Base-by-base conservation (phyloP, 2,329 filamentous ascomycete species). In the Cercospora zeae-maydis region DNA sequence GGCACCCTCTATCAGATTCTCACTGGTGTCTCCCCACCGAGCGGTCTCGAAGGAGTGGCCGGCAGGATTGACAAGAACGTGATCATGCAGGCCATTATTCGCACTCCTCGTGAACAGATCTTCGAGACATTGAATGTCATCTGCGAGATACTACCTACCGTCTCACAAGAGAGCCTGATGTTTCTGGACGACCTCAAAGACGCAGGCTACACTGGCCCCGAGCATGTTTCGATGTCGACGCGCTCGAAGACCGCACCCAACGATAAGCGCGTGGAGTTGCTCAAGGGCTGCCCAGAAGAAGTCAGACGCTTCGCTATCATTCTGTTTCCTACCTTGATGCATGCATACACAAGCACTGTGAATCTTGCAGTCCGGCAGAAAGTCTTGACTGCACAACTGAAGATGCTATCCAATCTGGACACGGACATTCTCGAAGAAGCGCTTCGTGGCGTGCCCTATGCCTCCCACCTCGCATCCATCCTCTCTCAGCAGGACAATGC, bases 71-170 rank as follows among this genome's bases (percentile, higher is more conserved):
- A 98, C 77, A 96, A 92, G 73, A 93, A 98, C 60, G 86, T 99
- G 51, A 95, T 99, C 72, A 99, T 99, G 96, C 95, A 99, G 78
- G 92, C 96, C 37, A 83, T 99, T 66, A 96, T 99, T 58, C 95
- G 98, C 74, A 88, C 93, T 42, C 95, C 95, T 6, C 88, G 93
- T 61, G 96, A 99, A 69, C 95, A 99, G 77, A 91, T 99, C 16
- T 95, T 93, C 70, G 95, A 99, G 80, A 97, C 96, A 1, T 84
- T 99, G 66, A 98, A 98, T 74, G 92, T 99, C 67, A 92, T 99
- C 67, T 97, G 95, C 79, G 95, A 99, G 78, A 82, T 99, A 31
- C 83, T 99, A 36, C 93, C 93, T 1, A 88, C 86, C 55, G 81
- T 93, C 14, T 87, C 88, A 11, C 83, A 82, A 55, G 81, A 84